Evolutionary conservation across 169 alveolate species (phyloP).

Genomic region (Cryptosporidium meleagridis): DNA sequence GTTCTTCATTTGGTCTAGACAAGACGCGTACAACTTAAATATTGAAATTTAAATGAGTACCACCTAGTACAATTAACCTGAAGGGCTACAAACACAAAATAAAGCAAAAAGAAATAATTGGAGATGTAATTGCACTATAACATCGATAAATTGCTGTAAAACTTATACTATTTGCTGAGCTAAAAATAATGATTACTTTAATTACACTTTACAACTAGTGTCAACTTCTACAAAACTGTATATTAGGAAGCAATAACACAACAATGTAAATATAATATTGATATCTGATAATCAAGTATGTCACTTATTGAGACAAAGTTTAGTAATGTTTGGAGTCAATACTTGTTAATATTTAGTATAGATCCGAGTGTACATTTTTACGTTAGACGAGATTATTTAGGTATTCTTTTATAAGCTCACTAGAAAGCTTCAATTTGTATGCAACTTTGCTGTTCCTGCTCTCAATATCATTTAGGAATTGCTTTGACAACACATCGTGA

Average conservation of each 20-base stretch:
- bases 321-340: not conserved
- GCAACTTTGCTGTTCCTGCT: not conserved
- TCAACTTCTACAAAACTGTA: not conserved
- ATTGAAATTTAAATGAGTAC: not conserved
- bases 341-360: not conserved
- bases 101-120: not conserved
- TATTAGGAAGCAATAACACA: not conserved
- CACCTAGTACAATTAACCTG: not conserved
- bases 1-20: not conserved
- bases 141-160: no score
- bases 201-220: not conserved
- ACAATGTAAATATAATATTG: no score
- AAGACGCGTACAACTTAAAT: not conserved
- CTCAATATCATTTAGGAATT: not conserved
- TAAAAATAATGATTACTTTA: not conserved
- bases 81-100: not conserved
- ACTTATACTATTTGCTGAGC: not conserved
- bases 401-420: constrained; percentile 11
- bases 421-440: constrained; percentile 12
- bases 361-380: not conserved
- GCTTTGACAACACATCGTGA: constrained; percentile 24
- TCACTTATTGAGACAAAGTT: not conserved
- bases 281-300: not conserved
- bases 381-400: not conserved
- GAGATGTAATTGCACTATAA: no score